Evolutionary conservation across 257 asterid species (phyloP).

Genomic region (Solanum lignicaule): DNA sequence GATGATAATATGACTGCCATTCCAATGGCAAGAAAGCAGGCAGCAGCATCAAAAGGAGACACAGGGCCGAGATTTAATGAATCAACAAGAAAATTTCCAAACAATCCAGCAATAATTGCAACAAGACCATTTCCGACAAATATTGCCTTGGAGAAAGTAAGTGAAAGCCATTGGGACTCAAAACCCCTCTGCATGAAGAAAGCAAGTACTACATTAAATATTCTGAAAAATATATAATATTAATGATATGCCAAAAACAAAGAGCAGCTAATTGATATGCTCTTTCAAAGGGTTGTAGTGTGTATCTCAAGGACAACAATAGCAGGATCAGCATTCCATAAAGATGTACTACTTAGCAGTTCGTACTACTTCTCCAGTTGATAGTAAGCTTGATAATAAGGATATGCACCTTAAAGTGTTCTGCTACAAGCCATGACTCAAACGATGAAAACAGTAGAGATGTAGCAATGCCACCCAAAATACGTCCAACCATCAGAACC

Average conservation of each 20-base stretch:
- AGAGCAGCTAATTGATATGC: background rate
- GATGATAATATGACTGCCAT: conserved; percentile 83
- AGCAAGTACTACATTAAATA: background rate
- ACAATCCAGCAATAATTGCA: conserved; percentile 82
- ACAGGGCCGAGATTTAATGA: conserved; percentile 82
- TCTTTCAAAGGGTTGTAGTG: background rate
- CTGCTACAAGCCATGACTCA: conserved; percentile 98
- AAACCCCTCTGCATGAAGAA: conserved; percentile 65
- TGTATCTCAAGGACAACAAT: background rate
- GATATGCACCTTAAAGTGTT: conserved; percentile 78
- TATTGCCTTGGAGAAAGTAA: conserved; percentile 93
- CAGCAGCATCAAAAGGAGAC: conserved; percentile 94
- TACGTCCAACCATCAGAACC: conserved; percentile 83
- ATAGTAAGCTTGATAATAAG: background rate
- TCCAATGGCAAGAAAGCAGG: conserved; percentile 71
- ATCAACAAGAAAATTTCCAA: conserved; percentile 85
- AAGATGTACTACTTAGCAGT: background rate
- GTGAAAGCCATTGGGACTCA: conserved; percentile 89
- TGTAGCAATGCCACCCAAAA: conserved; percentile 94
- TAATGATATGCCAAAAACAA: background rate
- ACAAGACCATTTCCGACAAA: conserved; percentile 95
- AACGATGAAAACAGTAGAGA: conserved; percentile 89
- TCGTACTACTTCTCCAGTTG: background rate
- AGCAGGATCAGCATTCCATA: background rate
- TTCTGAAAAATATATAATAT: background rate